These are phyloP conservation scores for Aquanectria penicillioides DNA, from an alignment of 2,329 filamentous ascomycete genomes.

Conservation along the genomic window DNA sequence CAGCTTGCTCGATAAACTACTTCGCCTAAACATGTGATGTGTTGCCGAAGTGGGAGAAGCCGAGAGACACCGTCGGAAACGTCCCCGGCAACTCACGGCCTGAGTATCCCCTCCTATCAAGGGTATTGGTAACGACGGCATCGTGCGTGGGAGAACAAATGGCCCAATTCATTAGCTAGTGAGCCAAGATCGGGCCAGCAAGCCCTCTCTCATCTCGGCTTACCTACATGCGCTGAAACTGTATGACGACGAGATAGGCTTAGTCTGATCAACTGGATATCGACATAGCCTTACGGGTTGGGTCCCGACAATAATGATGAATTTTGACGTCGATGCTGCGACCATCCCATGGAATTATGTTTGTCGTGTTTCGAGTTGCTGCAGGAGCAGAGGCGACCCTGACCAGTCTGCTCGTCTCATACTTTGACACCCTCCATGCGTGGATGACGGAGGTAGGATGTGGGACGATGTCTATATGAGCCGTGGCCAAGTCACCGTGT, in stretches of 20 bases:
- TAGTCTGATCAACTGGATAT: slow-evolving; percentile 16
- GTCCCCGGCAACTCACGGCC: too few relatives aligned
- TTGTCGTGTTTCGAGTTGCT: slow-evolving; percentile 9
- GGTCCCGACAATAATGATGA: slow-evolving; percentile 27
- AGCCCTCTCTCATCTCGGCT: slow-evolving; percentile 2
- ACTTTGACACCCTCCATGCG: neutral
- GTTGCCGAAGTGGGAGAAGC: too few relatives aligned
- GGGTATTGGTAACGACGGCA: too few relatives aligned
- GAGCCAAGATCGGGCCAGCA: slow-evolving; percentile 12
- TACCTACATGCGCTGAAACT: slow-evolving; percentile 25
- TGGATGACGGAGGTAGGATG: neutral
- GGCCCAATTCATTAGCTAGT: neutral
- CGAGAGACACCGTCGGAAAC: too few relatives aligned
- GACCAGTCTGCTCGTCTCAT: slow-evolving; percentile 3
- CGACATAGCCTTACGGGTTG: slow-evolving; percentile 19
- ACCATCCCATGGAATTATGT: slow-evolving; percentile 4
- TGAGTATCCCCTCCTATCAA: too few relatives aligned
- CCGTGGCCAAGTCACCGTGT: neutral
- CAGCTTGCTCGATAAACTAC: too few relatives aligned
- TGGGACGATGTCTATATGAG: slow-evolving; percentile 14
- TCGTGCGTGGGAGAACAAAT: too few relatives aligned
- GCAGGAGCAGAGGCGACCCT: slow-evolving; percentile 6
- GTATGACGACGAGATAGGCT: slow-evolving; percentile 21
- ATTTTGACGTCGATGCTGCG: slow-evolving; percentile 18
- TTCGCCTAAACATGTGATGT: too few relatives aligned